Base-by-base conservation (phyloP, 2,329 filamentous ascomycete genomes). In the Aspergillus chevalieri region DNA sequence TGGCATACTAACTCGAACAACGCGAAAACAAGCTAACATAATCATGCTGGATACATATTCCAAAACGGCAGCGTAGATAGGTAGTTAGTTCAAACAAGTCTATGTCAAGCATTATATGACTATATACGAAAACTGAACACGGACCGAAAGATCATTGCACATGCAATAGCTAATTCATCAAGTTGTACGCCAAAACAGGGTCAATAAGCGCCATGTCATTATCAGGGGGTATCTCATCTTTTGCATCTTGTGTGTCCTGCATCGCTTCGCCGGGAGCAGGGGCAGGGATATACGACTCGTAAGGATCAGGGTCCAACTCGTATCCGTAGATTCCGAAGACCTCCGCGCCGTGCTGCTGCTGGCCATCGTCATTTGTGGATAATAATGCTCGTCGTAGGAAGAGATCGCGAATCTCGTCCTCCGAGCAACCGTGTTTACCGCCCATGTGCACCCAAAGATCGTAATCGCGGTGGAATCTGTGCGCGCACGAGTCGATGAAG, bases 381-480 rank as follows among this genome's bases (percentile, higher is more conserved):
- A 71, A 53, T 43, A 72, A 56, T 3, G 68, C 67, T 21, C 68
- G 66, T 52, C 67, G 66, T 60, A 71, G 65, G 51, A 72, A 72
- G 4, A 72, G 48, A 21, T 65, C 62, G 22, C 70, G 68, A 14
- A 71, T 67, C 42, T 72, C 67, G 28, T 71, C 68, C 47, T 71
- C 68, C 3, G 61, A 57, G 44, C 61, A 65, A 10, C 56, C 55
- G 42, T 77, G 74, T 30, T 70, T 71, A 47, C 71, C 68, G 50
- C 68, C 74, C 67, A 81, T 71, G 58, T 85, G 82, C 6, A 76
- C 65, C 55, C 77, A 75, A 3, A 84, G 69, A 59, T 84, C 79
- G 53, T 80, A 78, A 34, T 81, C 76, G 43, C 78, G 74, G 50
- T 74, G 73, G 67, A 84, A 85, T 42, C 75, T 73, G 56, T 75